Conservation (phyloP, 2,329 filamentous ascomycete species). For the Fusarium agapanthi region DNA sequence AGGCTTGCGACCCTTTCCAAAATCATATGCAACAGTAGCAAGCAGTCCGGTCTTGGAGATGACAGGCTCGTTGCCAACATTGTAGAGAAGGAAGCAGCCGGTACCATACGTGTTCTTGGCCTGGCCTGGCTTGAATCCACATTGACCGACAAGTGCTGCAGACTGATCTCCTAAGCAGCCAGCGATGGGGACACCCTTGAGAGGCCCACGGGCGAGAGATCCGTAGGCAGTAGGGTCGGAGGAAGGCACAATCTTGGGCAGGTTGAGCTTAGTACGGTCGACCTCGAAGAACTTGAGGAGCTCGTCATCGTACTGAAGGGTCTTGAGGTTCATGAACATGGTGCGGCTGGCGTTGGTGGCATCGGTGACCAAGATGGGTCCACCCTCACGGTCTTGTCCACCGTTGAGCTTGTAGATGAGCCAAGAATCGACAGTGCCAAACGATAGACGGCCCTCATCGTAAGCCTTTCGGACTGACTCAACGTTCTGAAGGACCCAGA, state of each 20-base stretch:
- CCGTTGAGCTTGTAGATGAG: constrained; percentile 86
- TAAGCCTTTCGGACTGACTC: constrained; percentile 76
- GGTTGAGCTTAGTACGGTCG: constrained; percentile 70
- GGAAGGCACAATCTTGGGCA: constrained; percentile 87
- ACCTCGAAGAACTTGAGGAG: constrained; percentile 83
- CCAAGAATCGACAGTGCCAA: constrained; percentile 91
- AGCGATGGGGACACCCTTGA: constrained; percentile 78
- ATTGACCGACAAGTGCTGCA: constrained; percentile 84
- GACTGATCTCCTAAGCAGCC: constrained; percentile 90
- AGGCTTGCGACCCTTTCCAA: constrained; percentile 67
- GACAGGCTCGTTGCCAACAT: constrained; percentile 84
- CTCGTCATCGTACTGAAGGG: constrained; percentile 79
- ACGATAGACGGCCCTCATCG: constrained; percentile 77
- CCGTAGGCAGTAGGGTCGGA: constrained; percentile 80
- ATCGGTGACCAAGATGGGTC: constrained; percentile 80
- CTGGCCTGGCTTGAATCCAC: constrained; percentile 81
- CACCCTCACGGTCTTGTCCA: constrained; percentile 64
- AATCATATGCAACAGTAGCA: constrained; percentile 87
- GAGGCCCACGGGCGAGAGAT: constrained; percentile 67
- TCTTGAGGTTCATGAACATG: constrained; percentile 93
- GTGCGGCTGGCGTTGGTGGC: constrained; percentile 88
- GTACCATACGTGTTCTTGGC: constrained; percentile 95
- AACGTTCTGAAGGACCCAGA: constrained; percentile 82
- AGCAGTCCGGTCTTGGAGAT: constrained; percentile 85
- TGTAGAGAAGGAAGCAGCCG: constrained; percentile 89